Evolutionary conservation across 768 basidiomycete genomes (phyloP).

Genomic region (Punctularia strigosozonata): DNA sequence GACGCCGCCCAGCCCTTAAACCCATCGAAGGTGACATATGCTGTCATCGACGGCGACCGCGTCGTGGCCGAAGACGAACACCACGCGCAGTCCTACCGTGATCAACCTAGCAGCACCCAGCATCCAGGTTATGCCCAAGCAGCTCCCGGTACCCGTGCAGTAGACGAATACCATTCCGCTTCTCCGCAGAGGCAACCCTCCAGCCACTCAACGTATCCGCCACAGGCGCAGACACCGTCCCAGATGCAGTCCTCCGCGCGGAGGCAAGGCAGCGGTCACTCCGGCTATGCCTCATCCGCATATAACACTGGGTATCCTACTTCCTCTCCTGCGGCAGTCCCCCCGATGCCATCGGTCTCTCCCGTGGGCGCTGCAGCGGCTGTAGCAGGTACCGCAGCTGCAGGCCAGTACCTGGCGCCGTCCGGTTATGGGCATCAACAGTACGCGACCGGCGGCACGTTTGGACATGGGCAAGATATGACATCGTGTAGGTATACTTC

Average conservation of each 20-base stretch:
- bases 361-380: constrained; percentile 7
- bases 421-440: constrained; percentile 20
- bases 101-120: constrained; percentile 18
- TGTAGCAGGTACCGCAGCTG: constrained; percentile 9
- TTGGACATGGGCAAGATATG: constrained; percentile 53
- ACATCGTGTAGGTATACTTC: constrained; percentile 19
- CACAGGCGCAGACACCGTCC: constrained; percentile 21
- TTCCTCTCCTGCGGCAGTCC: constrained; percentile 18
- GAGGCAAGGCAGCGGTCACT: constrained; percentile 26
- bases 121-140: constrained; percentile 52
- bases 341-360: constrained; percentile 9
- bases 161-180: constrained; percentile 70
- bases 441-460: constrained; percentile 20
- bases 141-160: constrained; percentile 50
- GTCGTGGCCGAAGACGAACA: constrained; percentile 43
- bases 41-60: constrained; percentile 42
- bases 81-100: constrained; percentile 18
- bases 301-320: constrained; percentile 18
- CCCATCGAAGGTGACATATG: too few relatives aligned
- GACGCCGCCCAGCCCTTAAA: constrained; percentile 53
- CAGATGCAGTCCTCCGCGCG: constrained; percentile 11
- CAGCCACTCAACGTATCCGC: constrained; percentile 36
- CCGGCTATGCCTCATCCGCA: constrained; percentile 28
- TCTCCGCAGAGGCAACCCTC: constrained; percentile 18
- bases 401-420: constrained; percentile 23